Evolutionary conservation across 495 filamentous ascomycete species (phyloP).

Genomic region (Pyronema omphalodes): DNA sequence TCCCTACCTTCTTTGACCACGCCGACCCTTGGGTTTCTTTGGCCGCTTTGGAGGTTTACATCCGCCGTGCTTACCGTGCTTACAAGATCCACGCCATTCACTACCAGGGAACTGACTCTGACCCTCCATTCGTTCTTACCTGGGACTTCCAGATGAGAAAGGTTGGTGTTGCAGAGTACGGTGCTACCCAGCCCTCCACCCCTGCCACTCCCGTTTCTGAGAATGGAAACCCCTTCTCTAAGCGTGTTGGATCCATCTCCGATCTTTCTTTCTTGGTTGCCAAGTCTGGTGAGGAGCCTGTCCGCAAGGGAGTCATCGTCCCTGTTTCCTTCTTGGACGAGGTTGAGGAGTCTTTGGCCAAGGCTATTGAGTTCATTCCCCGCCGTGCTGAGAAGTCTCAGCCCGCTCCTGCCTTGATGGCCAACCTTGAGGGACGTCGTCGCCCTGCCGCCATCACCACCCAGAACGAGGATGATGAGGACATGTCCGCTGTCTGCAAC

Average conservation of each 20-base stretch:
- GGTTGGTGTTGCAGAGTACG: constrained; percentile 64
- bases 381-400: constrained; percentile 16
- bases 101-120: constrained; percentile 53
- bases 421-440: constrained; percentile 56
- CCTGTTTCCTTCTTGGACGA: constrained; percentile 88
- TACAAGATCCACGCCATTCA: constrained; percentile 76
- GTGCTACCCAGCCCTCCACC: constrained; percentile 60
- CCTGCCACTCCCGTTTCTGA: constrained; percentile 62
- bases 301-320: constrained; percentile 84
- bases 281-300: constrained; percentile 49
- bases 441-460: constrained; percentile 32
- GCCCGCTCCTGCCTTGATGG: constrained; percentile 34
- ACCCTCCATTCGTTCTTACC: constrained; percentile 63
- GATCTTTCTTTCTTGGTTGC: constrained; percentile 77
- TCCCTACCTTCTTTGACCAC: constrained; percentile 86
- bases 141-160: constrained; percentile 95
- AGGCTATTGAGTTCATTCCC: constrained; percentile 70
- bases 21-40: constrained; percentile 87
- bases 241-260: constrained; percentile 79
- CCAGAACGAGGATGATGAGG: constrained; percentile 44
- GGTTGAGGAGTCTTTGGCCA: constrained; percentile 62
- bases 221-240: constrained; percentile 38
- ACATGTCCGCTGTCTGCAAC: constrained; percentile 70
- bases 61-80: constrained; percentile 89
- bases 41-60: constrained; percentile 86